Evolutionary conservation across 345 rosid genomes (phyloP).

Genomic region (Nasturtium officinale): DNA sequence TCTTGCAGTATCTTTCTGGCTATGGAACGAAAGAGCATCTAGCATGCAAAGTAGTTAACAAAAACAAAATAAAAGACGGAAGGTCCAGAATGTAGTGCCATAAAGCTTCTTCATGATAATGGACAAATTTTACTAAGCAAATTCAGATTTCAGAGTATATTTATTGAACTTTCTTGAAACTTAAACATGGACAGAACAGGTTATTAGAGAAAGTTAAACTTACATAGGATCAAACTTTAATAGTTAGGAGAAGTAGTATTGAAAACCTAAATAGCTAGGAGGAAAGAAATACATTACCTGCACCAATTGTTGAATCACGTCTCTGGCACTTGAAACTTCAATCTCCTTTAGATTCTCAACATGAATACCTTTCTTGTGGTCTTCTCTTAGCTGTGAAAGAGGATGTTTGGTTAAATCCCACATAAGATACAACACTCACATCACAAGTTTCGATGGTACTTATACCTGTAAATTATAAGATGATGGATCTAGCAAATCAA

Average conservation of each 20-base stretch:
- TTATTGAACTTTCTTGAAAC: not conserved
- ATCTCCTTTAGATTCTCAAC: constrained; percentile 94
- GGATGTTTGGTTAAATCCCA: constrained; percentile 4
- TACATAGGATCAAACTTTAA: not conserved
- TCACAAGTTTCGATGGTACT: not conserved
- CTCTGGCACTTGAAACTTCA: constrained; percentile 86
- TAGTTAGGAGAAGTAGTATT: not conserved
- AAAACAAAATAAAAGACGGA: not conserved
- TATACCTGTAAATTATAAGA: constrained; percentile 81
- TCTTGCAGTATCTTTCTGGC: not conserved
- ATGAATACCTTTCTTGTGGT: constrained; percentile 84
- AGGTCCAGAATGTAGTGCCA: not conserved
- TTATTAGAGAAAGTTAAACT: not conserved
- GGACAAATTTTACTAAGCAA: not conserved
- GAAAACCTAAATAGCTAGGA: not conserved
- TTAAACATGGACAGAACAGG: not conserved
- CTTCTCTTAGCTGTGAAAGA: constrained; percentile 79
- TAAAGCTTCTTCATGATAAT: constrained; percentile 16
- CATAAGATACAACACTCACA: not conserved
- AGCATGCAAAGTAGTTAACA: not conserved
- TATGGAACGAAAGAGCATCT: constrained; percentile 10
- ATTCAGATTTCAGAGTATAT: not conserved
- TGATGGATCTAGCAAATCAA: constrained; percentile 94
- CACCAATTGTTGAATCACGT: constrained; percentile 87
- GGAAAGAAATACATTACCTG: constrained; percentile 51